A percentile compares a stretch with the other conserved stretches of the same genome.
Evolutionary conservation across 352 stramenopile species (phyloP).

Genomic region (Pythium scleroteichum): DNA sequence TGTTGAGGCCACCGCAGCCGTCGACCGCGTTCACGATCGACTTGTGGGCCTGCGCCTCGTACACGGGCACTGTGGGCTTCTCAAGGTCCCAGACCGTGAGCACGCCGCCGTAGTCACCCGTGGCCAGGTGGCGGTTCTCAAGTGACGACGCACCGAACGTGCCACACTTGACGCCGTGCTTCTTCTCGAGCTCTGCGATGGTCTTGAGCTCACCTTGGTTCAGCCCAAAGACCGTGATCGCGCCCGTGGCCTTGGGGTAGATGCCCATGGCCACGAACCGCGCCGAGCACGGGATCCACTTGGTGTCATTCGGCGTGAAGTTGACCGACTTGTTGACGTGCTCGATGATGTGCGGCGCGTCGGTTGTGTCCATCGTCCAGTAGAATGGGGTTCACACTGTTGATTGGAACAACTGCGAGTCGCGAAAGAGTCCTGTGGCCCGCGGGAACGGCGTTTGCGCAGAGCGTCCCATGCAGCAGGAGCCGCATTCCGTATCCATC

Average conservation of each 20-base stretch:
- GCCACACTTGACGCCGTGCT: slow-evolving; percentile 94
- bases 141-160: slow-evolving; percentile 94
- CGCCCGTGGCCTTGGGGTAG: slow-evolving; percentile 91
- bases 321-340: slow-evolving; percentile 91
- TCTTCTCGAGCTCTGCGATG: slow-evolving; percentile 70
- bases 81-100: slow-evolving; percentile 90
- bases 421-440: neutral
- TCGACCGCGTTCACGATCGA: slow-evolving; percentile 96
- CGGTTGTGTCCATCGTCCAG: slow-evolving; percentile 91
- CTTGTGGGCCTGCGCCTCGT: slow-evolving; percentile 89
- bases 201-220: slow-evolving; percentile 86
- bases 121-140: slow-evolving; percentile 87
- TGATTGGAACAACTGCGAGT: neutral
- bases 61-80: slow-evolving; percentile 74
- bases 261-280: slow-evolving; percentile 93
- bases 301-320: slow-evolving; percentile 95
- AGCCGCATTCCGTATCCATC: neutral
- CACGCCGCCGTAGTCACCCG: slow-evolving; percentile 74
- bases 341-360: slow-evolving; percentile 97
- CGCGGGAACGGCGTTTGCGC: neutral
- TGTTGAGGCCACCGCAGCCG: slow-evolving; percentile 90
- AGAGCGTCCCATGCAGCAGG: neutral
- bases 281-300: slow-evolving; percentile 95
- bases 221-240: slow-evolving; percentile 91
- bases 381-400: neutral